Percentiles rank a stretch among this genome's conserved stretches.
Conservation (phyloP, 2,329 filamentous ascomycete species). For the Fusarium domesticum region DNA sequence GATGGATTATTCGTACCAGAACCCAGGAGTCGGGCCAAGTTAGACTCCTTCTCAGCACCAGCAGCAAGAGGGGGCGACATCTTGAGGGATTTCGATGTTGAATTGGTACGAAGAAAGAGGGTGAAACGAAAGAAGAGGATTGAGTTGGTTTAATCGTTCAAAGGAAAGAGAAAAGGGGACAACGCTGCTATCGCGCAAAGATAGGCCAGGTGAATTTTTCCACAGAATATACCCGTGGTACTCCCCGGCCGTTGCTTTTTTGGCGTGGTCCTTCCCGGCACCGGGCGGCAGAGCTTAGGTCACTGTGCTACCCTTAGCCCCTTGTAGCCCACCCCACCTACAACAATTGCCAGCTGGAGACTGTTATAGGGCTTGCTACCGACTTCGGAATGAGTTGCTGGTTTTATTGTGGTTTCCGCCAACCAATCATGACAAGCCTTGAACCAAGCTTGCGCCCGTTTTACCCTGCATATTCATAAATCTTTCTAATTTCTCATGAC, state of each 20-base stretch:
- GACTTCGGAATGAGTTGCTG: background rate
- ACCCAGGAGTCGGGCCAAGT: conserved; percentile 80
- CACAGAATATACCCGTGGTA: conserved; percentile 4
- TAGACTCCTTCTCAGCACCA: conserved; percentile 74
- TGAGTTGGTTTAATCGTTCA: background rate
- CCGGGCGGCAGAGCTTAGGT: background rate
- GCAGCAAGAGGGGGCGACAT: conserved; percentile 59
- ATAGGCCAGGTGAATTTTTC: conserved; percentile 26
- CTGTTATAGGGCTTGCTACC: background rate
- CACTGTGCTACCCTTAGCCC: conserved; percentile 3
- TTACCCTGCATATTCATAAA: no score
- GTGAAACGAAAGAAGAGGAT: background rate
- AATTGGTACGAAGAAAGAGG: conserved; percentile 1
- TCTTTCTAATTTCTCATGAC: no score
- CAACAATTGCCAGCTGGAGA: background rate
- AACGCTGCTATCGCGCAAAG: conserved; percentile 1
- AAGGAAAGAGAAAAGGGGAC: conserved; percentile 1
- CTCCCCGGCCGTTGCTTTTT: conserved; percentile 17
- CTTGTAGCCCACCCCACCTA: background rate
- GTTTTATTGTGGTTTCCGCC: background rate
- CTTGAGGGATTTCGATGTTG: conserved; percentile 19
- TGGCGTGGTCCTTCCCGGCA: conserved; percentile 1
- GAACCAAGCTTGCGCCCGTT: no score
- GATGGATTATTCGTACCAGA: conserved; percentile 61
- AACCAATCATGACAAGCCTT: background rate